phyloP scores from a whole-genome alignment of 2,329 filamentous ascomycete genomes.

The Colletotrichum costaricense region DNA sequence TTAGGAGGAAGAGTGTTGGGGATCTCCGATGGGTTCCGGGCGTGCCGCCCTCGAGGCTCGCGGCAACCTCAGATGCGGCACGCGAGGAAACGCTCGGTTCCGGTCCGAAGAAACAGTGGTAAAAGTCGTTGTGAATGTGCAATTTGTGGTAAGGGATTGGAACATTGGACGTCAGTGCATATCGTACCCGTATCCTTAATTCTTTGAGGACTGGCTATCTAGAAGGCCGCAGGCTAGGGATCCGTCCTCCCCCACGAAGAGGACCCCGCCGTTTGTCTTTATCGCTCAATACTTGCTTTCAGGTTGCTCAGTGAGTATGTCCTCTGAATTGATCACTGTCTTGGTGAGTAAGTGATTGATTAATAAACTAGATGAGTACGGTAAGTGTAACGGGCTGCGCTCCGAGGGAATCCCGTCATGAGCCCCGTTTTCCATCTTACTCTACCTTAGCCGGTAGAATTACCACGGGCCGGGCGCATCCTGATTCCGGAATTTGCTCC shows the following conservation, averaged over 20 bases:
- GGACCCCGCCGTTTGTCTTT: too few relatives aligned
- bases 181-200: not conserved
- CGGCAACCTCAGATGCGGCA: not conserved
- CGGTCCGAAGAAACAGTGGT: not conserved
- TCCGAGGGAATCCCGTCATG: too few relatives aligned
- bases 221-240: not conserved
- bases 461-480: not conserved
- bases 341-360: too few relatives aligned
- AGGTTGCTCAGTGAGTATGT: too few relatives aligned
- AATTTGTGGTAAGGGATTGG: not conserved
- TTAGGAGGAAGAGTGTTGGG: not conserved
- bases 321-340: too few relatives aligned
- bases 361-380: too few relatives aligned
- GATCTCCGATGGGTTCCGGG: conserved; percentile 20
- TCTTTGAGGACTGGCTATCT: not conserved
- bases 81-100: not conserved
- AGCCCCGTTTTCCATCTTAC: not conserved
- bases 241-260: not conserved
- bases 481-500: not conserved
- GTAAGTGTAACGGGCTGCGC: too few relatives aligned
- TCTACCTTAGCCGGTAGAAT: not conserved
- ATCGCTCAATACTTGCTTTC: too few relatives aligned
- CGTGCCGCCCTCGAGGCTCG: not conserved
- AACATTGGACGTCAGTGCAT: not conserved
- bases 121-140: not conserved